Percentiles rank a stretch among this genome's conserved stretches.
phyloP scores from a whole-genome alignment of 2,329 filamentous ascomycete species.

The Aspergillus transmontanensis region DNA sequence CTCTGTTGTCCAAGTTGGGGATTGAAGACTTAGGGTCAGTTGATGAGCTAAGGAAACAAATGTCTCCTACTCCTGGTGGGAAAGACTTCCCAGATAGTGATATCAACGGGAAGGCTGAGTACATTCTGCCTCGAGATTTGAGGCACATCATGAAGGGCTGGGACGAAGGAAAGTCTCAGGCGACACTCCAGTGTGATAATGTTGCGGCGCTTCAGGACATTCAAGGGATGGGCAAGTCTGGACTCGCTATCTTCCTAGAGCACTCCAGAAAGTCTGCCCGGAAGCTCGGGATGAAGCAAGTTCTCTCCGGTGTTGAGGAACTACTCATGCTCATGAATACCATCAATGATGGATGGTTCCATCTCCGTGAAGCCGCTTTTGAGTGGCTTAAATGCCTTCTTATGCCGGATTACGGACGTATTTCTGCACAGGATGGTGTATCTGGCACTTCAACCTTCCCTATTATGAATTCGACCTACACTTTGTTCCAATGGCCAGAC shows the following conservation, averaged over 20 bases:
- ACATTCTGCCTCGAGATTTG: slow-evolving; percentile 46
- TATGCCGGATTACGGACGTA: slow-evolving; percentile 38
- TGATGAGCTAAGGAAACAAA: slow-evolving; percentile 38
- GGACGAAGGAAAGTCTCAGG: slow-evolving; percentile 48
- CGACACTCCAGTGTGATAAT: slow-evolving; percentile 52
- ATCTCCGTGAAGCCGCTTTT: slow-evolving; percentile 56
- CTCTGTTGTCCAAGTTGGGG: slow-evolving; percentile 55
- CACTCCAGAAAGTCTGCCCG: slow-evolving; percentile 53
- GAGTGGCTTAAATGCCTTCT: slow-evolving; percentile 57
- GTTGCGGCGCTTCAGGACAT: slow-evolving; percentile 52
- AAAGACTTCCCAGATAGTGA: slow-evolving; percentile 22
- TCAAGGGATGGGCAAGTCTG: slow-evolving; percentile 49
- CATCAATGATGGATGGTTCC: slow-evolving; percentile 52
- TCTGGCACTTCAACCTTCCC: slow-evolving; percentile 17
- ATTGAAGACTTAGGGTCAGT: slow-evolving; percentile 50
- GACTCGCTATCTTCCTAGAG: slow-evolving; percentile 59
- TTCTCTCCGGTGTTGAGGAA: slow-evolving; percentile 42
- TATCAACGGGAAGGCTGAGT: slow-evolving; percentile 23
- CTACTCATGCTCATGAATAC: slow-evolving; percentile 44
- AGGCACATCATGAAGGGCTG: slow-evolving; percentile 46
- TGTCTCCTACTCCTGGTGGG: slow-evolving; percentile 19
- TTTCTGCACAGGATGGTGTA: slow-evolving; percentile 8
- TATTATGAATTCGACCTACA: slow-evolving; percentile 51
- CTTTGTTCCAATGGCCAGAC: slow-evolving; percentile 57
- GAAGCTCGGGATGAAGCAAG: slow-evolving; percentile 41